These are phyloP conservation scores for Sordaria brevicollis DNA, from an alignment of 495 filamentous ascomycete species.

Conservation along the genomic window DNA sequence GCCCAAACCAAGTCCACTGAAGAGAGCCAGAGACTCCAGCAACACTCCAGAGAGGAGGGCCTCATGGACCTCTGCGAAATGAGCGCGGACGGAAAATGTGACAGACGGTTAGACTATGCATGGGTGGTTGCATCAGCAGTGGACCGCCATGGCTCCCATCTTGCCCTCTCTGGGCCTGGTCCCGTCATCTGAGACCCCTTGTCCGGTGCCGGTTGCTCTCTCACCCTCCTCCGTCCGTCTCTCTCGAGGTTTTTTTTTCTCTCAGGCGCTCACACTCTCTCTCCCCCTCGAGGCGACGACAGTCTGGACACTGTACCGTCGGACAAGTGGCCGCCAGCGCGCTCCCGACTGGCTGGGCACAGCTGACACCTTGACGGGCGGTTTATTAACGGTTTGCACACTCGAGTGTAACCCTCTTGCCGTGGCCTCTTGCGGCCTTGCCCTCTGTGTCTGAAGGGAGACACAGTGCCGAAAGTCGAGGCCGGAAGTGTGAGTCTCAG, in stretches of 20 bases:
- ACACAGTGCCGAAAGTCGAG: background rate
- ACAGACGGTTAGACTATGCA: conserved; percentile 8
- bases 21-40: background rate
- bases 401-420: background rate
- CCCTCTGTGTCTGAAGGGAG: too few relatives aligned
- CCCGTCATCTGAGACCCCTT: conserved; percentile 1
- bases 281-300: background rate
- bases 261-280: background rate
- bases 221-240: too few relatives aligned
- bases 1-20: background rate
- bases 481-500: conserved; percentile 3
- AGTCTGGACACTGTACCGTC: background rate
- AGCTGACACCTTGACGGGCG: background rate
- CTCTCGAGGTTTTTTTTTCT: background rate
- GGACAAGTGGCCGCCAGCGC: conserved; percentile 13
- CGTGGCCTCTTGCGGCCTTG: too few relatives aligned
- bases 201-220: background rate
- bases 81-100: conserved; percentile 15
- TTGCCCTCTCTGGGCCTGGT: background rate
- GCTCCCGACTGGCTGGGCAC: background rate
- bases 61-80: conserved; percentile 12
- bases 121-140: conserved; percentile 16
- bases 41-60: background rate
- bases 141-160: conserved; percentile 4
- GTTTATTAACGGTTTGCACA: background rate